A percentile compares a stretch with the other conserved stretches of the same genome.
Conservation (phyloP, 2,329 filamentous ascomycete species). For the Cladosporium sp. region DNA sequence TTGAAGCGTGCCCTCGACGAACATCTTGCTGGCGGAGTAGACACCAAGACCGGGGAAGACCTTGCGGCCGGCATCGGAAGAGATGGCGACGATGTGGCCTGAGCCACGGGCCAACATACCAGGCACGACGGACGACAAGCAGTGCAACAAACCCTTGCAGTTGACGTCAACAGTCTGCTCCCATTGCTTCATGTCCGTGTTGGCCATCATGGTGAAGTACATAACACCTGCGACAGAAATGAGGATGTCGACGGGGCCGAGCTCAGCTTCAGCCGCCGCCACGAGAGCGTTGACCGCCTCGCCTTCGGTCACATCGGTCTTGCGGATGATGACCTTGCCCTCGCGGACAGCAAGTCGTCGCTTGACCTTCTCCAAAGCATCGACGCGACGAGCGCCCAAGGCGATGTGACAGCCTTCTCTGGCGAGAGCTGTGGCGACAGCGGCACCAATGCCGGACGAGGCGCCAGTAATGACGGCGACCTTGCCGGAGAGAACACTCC, state of each 20-base stretch:
- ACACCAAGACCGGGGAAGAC: constrained; percentile 80
- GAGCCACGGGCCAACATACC: constrained; percentile 67
- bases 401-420: constrained; percentile 71
- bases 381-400: constrained; percentile 68
- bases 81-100: constrained; percentile 78
- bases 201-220: constrained; percentile 88
- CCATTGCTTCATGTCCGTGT: constrained; percentile 72
- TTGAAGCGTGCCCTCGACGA: constrained; percentile 80
- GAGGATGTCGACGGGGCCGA: constrained; percentile 76
- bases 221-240: constrained; percentile 80
- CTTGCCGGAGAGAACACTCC: constrained; percentile 64
- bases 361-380: constrained; percentile 68
- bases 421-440: constrained; percentile 68
- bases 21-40: constrained; percentile 82
- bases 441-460: constrained; percentile 76
- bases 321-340: constrained; percentile 65
- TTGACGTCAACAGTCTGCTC: constrained; percentile 81
- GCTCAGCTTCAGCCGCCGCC: constrained; percentile 56
- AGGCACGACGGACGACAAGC: constrained; percentile 68
- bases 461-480: constrained; percentile 78
- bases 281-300: constrained; percentile 68
- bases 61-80: constrained; percentile 78
- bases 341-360: constrained; percentile 57
- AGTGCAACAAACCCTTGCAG: constrained; percentile 78
- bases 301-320: constrained; percentile 71